Base-by-base conservation (phyloP, 306 rosid species). In the Cucurbita argyrosperma region DNA sequence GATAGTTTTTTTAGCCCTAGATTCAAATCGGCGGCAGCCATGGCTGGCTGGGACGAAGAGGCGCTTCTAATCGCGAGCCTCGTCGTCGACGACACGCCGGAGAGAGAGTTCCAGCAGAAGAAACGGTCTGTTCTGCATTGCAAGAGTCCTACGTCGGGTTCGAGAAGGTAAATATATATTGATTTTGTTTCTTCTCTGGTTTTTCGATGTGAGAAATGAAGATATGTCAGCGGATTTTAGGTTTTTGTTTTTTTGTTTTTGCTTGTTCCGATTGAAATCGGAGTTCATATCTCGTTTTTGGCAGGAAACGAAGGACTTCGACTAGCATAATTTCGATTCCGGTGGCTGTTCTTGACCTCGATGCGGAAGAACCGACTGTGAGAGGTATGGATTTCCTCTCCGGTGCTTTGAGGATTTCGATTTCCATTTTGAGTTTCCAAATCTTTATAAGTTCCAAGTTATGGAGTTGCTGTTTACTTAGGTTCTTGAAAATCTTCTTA, bases 21-120 rank as follows among this genome's bases (percentile, higher is more conserved):
- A 76, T 91, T 95, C 88, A 95, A 87, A 82, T 89, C 97, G 5
- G 91, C 78, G 13, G 96, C 96, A 6, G 96, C 99, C 74, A 81
- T 87, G 91, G 99, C 99, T 18, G 99, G 97, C 55, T 95, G 97
- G 99, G 99, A 91, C 45, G 97, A 95, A 82, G 97, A 95, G 77
- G 77, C 95, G 0, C 83, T 95, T 30, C 76, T 95, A 7, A 30
- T 80, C 3, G 99, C 99, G 0, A 86, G 82, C 75, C 89, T 89
- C 26, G 67, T 95, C 45, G 90, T 95, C 21, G 97, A 95, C 21
- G 97, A 91, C 76, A 91, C 99, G 1, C 96, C 96, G 0, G 97
- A 87, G 0, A 78, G 97, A 82, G 82, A 84, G 71, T 38, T 30
- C 7, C 87, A 84, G 79, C 72, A 64, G 74, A 87, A 80, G 82